Conservation (phyloP, 2,329 filamentous ascomycete species). For the Chaetomium sp. region DNA sequence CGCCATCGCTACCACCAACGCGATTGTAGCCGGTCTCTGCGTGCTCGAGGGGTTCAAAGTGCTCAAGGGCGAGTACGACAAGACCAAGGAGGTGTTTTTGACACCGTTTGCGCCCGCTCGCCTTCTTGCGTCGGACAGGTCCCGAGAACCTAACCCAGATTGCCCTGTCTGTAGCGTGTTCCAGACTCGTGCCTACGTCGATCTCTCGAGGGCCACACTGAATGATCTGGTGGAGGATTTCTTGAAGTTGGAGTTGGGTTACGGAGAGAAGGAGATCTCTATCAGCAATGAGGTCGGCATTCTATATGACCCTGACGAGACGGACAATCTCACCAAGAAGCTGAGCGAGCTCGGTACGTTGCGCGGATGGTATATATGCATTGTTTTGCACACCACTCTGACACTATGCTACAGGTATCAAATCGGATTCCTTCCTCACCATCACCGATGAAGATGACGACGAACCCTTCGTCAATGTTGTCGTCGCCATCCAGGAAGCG, state of each 20-base stretch:
- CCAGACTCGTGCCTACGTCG: constrained; percentile 59
- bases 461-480: constrained; percentile 69
- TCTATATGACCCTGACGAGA: constrained; percentile 86
- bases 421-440: constrained; percentile 68
- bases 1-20: constrained; percentile 95
- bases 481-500: constrained; percentile 62
- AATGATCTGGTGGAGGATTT: constrained; percentile 72
- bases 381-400: constrained; percentile 4
- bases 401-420: constrained; percentile 48
- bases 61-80: constrained; percentile 61
- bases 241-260: constrained; percentile 63
- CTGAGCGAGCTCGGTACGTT: constrained; percentile 63
- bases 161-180: constrained; percentile 79
- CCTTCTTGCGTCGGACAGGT: constrained; percentile 51
- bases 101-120: constrained; percentile 57
- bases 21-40: constrained; percentile 87
- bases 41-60: constrained; percentile 92
- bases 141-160: constrained; percentile 63
- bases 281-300: constrained; percentile 67
- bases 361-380: constrained; percentile 12
- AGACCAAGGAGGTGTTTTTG: constrained; percentile 78
- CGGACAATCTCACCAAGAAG: constrained; percentile 76
- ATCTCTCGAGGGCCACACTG: constrained; percentile 66
- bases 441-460: constrained; percentile 78
- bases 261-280: constrained; percentile 70